Base-by-base conservation (phyloP, 163 green algal genomes). In the Chlorella variabilis region DNA sequence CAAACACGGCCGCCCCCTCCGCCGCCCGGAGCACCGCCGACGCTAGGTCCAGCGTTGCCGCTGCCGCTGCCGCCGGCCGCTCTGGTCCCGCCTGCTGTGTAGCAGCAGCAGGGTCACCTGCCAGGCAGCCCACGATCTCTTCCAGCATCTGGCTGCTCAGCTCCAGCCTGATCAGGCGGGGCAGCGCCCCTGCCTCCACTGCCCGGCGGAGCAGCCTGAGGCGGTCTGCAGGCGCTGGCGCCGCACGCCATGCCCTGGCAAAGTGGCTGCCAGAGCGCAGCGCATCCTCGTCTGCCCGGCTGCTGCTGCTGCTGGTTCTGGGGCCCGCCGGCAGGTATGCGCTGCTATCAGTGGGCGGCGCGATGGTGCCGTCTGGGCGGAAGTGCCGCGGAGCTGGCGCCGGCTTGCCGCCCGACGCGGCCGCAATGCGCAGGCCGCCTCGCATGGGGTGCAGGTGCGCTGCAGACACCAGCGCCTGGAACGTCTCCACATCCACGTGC, bases 361-460 rank as follows among this genome's bases (percentile, higher is more conserved):
- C 27, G 20, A 77, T 45, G 31, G 70, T 66, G 70, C 73, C 73
- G 17, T 80, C 73, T 31, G 73, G 23, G 0, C 23, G 21, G 41
- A 80, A 80, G 56, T 49, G 25, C 23, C 38, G 54, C 1, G 54
- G 13, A 4, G 56, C 54, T 0, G 56, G 36, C 0, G 54, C 15
- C 4, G 73, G 73, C 54, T 70, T 80, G 54, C 73, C 17, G 73
- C 25, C n/a, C 2, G 25, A 21, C 0, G 11, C 56, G 13, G 36
- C 11, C 15, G 38, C 25, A 25, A 80, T 38, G 54, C 73, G 56
- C 36, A 80, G 56, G 56, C 54, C 56, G 25, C 71, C 71, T 0
- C 38, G 56, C 73, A 80, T 80, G 34, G 73, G 73, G 27, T 38
- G 73, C 73, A 80, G 73, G 38, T 80, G 73, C 1, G 56, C 73